These are phyloP conservation scores for Ambrosia hybrid DNA, from an alignment of 140 eudicot genomes.

Conservation along the genomic window DNA sequence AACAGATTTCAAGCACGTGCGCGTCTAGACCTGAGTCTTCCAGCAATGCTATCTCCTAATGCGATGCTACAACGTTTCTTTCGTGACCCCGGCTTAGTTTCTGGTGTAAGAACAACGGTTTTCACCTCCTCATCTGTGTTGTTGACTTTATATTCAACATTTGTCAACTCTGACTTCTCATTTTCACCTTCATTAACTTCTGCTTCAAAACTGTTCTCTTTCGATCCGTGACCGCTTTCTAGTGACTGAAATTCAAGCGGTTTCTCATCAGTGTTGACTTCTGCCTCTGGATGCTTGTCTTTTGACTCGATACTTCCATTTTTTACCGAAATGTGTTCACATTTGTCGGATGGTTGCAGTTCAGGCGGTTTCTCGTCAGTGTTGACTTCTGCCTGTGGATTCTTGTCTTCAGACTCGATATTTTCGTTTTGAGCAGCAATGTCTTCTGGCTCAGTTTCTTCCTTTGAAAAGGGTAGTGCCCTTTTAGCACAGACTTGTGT, in stretches of 20 bases:
- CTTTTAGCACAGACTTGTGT: slow-evolving; percentile 55
- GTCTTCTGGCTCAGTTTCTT: slow-evolving; percentile 22
- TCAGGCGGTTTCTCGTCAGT: neutral
- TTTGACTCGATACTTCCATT: neutral
- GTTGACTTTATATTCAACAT: slow-evolving; percentile 11
- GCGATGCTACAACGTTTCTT: slow-evolving; percentile 30
- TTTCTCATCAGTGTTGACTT: slow-evolving; percentile 17
- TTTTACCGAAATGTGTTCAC: too few species aligned
- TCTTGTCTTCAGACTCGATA: too few species aligned
- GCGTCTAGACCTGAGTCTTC: slow-evolving; percentile 40
- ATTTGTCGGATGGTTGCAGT: neutral
- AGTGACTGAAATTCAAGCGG: too few species aligned
- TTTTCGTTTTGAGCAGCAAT: slow-evolving; percentile 16
- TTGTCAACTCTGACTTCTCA: slow-evolving; percentile 5
- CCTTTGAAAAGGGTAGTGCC: slow-evolving; percentile 54
- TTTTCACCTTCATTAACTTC: too few species aligned
- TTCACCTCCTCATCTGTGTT: slow-evolving; percentile 21
- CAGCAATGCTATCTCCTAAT: slow-evolving; percentile 32
- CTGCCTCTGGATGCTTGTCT: neutral
- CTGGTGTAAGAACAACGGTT: slow-evolving; percentile 3
- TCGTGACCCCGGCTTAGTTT: slow-evolving; percentile 32
- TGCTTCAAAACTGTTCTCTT: too few species aligned
- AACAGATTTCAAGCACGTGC: slow-evolving; percentile 21
- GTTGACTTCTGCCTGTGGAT: too few species aligned
- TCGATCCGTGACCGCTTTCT: too few species aligned